Evolutionary conservation across 2,329 filamentous ascomycete genomes (phyloP), one percentile per base, ranked within the genome.

Genomic region (Fulvia fulva): DNA sequence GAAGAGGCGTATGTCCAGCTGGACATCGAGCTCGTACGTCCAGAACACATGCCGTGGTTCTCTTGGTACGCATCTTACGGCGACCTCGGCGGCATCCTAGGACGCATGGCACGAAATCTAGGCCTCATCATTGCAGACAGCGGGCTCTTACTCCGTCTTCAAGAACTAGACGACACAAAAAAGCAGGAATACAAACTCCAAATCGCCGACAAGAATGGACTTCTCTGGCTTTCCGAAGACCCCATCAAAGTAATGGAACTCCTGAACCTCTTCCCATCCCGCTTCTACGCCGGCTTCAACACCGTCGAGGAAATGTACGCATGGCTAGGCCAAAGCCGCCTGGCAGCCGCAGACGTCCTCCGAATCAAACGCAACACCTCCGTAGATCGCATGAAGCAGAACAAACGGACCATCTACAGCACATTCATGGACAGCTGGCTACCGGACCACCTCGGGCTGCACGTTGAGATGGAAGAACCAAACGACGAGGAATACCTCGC

Each of bases 51-150:
- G 82, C 61, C 76, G 28, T 93, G 89, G 88, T 78, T 80, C 37
- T 72, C 83, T 3, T 91, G 91, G 74, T 84, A 84, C 63, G 79
- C 87, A 41, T 81, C 83, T 0, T 89, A 93, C 65, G 87, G 88
- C n/a, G 89, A 93, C 65, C 67, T 85, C 1, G 86, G 86, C 80
- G 87, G 83, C 59, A 79, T 86, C 8, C 69, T 93, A 0, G 87
- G 88, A 5, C 78, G 81, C 19, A 82, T 80, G 8, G 83, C 90
- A 61, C 81, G 86, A 0, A 81, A 80, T 0, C 81, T 84, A 34
- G 89, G 89, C 1, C 80, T 94, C 7, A 88, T 83, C 0, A 75
- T 84, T 23, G 87, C 85, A 63, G 83, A 89, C 52, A 71, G 70
- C 12, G 87, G 84, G 1, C 72, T 94, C 1, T 84, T 81, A 69